Conservation (phyloP, 345 rosid species). For the Tarenaya hassleriana region DNA sequence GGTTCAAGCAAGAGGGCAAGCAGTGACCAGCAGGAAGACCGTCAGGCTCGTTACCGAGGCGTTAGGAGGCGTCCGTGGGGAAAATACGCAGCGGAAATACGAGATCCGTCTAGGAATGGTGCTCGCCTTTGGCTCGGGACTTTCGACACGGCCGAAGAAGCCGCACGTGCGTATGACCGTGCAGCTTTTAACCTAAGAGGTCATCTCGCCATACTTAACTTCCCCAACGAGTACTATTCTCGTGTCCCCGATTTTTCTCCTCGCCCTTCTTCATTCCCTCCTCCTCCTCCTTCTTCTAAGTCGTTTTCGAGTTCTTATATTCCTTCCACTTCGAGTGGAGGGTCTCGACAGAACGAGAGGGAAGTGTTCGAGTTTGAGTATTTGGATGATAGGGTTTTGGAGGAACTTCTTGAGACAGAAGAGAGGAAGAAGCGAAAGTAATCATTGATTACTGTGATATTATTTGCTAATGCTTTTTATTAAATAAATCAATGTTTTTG, state of each 20-base stretch:
- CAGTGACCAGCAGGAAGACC: slow-evolving; percentile 25
- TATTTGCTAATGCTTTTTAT: too few species aligned
- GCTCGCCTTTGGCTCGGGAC: slow-evolving; percentile 85
- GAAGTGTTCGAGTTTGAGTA: slow-evolving; percentile 77
- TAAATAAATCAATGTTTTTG: too few species aligned
- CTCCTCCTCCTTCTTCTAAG: slow-evolving; percentile 15
- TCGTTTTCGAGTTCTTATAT: slow-evolving; percentile 21
- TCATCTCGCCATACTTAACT: slow-evolving; percentile 70
- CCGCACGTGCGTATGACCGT: slow-evolving; percentile 82
- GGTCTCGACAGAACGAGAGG: slow-evolving; percentile 22
- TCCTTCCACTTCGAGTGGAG: slow-evolving; percentile 22
- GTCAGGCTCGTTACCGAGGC: slow-evolving; percentile 47
- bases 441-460: too few species aligned
- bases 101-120: slow-evolving; percentile 67
- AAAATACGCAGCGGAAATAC: slow-evolving; percentile 77
- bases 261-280: slow-evolving; percentile 21
- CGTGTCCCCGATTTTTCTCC: slow-evolving; percentile 25
- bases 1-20: slow-evolving; percentile 25
- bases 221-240: slow-evolving; percentile 61
- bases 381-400: slow-evolving; percentile 61
- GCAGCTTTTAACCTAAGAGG: slow-evolving; percentile 76
- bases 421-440: background rate
- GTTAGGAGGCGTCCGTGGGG: slow-evolving; percentile 90
- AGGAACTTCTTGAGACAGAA: slow-evolving; percentile 55
- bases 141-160: slow-evolving; percentile 72